Evolutionary conservation across 371 early-diverging fungal genomes (phyloP), one percentile per base, ranked within the genome.

Genomic region (Mortierella sp.): DNA sequence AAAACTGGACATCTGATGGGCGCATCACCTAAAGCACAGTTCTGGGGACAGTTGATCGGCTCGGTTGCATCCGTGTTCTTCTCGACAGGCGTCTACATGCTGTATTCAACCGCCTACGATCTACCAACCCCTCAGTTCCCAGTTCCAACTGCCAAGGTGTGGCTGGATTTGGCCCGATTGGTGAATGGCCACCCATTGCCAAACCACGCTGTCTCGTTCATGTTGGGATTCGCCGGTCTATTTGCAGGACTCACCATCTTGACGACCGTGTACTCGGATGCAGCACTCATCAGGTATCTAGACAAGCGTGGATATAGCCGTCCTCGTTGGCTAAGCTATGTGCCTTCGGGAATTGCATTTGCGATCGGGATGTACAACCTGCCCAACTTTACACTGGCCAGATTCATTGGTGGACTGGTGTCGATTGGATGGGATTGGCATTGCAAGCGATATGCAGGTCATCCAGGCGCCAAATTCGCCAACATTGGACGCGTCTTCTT

Each of bases 351-450:
- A 0, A 92, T 92, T 34, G 92, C 92, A 1, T 93, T 93, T 82
- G 92, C 94, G 13, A 90, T 93, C 39, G 94, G 94, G 21, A 93
- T 93, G 74, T 93, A 92, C 73, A 93, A 92, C 76, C 86, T 92
- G 17, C 94, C 94, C 17, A 90, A 87, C 60, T 93, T 92, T 55
- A 92, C 91, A 2, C 64, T 92, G 45, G 90, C 92, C 25, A 86
- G 94, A 2, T 87, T 91, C 1, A 80, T 90, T 17, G 94, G 94
- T 22, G 92, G 91, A 6, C 54, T 89, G 8, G 64, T 81, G 2
- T 80, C 80, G 0, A 39, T 83, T 21, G 57, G 65, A 34, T 86
- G 88, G 86, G 82, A 84, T 67, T 60, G 64, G 50, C 80, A 80
- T 54, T 88, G 86, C 58, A 67, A 54, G 17, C 39, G 50, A 19